A percentile compares a stretch with the other conserved stretches of the same genome.
These are phyloP conservation scores for Aspergillus fijiensis DNA, from an alignment of 2,329 filamentous ascomycete species.

Conservation along the genomic window DNA sequence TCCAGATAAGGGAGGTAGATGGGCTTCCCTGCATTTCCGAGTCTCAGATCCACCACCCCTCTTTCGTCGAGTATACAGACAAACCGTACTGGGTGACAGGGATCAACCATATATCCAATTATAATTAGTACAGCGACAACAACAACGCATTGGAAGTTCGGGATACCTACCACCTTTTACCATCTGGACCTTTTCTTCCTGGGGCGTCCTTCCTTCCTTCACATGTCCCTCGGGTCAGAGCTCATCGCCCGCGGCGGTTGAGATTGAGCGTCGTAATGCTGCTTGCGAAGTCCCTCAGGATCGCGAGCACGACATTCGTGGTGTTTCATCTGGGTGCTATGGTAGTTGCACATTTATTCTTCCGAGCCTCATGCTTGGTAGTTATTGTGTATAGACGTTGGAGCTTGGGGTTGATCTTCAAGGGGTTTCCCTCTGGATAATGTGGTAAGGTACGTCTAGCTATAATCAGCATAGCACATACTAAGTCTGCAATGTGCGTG, in stretches of 20 bases:
- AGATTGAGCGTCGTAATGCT: neutral
- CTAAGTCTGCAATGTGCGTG: too few relatives aligned
- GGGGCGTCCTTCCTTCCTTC: neutral
- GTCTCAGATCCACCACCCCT: neutral
- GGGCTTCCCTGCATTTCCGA: neutral
- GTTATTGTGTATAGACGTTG: too few relatives aligned
- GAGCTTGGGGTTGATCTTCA: too few relatives aligned
- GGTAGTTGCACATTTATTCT: neutral
- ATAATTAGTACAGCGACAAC: neutral
- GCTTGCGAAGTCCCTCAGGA: neutral
- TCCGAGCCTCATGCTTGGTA: too few relatives aligned
- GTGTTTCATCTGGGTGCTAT: neutral
- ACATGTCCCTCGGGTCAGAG: neutral
- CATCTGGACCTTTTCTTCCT: neutral
- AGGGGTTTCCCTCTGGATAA: too few relatives aligned
- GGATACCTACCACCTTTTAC: neutral
- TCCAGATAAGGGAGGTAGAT: neutral
- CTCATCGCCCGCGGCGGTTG: neutral
- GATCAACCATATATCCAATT: neutral
- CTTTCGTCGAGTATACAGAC: neutral
- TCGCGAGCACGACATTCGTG: neutral
- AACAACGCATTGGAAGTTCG: neutral
- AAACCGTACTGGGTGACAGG: too few relatives aligned
- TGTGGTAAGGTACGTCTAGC: too few relatives aligned
- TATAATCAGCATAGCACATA: too few relatives aligned